Evolutionary conservation across 1,284 basidiomycete genomes (phyloP), one percentile per base, ranked within the genome.

Genomic region (Apiotrichum sp.): DNA sequence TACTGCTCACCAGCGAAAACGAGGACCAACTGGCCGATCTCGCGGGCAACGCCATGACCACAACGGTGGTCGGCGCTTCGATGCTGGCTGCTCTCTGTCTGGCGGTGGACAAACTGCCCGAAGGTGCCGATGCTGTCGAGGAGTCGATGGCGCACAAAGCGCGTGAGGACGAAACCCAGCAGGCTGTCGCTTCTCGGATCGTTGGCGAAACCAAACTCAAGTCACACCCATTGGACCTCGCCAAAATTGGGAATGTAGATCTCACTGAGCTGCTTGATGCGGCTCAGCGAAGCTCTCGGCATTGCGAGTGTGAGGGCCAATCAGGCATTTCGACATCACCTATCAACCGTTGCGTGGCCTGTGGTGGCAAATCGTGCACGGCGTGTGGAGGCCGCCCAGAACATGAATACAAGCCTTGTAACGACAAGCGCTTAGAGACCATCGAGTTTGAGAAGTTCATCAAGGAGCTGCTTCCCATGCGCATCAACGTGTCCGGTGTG

Each of bases 41-140:
- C 8, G 93, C 93, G 10, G 93, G 93, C 1, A 97, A 97, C 66
- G 93, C 93, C 51, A 97, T 97, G 93, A 89, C 92, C 0, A 89
- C 93, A 0, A 97, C 93, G 0, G 93, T 97, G 11, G 93, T 97
- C 22, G 93, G 93, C 1, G 83, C 90, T 1, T 87, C 89, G 63
- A 90, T 97, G 65, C 78, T 96, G 41, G 84, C 88, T 9, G 90
- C 92, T 0, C 78, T 97, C 44, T 81, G 86, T 10, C 75, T 86
- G 1, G 84, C 84, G 5, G 81, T 80, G 67, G 80, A 82, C 44
- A 80, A 87, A 33, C 77, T 91, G 36, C 29, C 69, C 13, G 74
- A 82, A 57, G 84, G 81, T 1, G 86, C 86, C 62, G 85, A 86
- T 66, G 79, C 76, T 63, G 85, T 84, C 68, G 72, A 72, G 33